Percentiles rank a stretch among this genome's conserved stretches.
These are phyloP conservation scores for Dactylellina haptotyla DNA, from an alignment of 2,329 filamentous ascomycete genomes.

Conservation along the genomic window DNA sequence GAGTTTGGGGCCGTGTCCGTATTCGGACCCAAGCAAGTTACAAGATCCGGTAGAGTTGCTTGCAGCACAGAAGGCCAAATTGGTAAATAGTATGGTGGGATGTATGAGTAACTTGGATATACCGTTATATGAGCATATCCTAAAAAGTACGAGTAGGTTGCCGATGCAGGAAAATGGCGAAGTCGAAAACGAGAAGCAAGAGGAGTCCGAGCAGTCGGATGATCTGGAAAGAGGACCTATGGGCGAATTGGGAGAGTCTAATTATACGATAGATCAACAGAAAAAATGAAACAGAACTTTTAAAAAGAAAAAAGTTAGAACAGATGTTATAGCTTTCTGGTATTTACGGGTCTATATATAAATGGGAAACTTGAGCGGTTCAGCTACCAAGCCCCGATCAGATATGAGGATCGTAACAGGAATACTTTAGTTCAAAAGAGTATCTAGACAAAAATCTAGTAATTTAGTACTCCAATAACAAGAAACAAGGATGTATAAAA, in stretches of 20 bases:
- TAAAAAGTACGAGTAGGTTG: conserved; percentile 40
- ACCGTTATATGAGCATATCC: conserved; percentile 47
- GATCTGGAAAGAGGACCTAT: conserved; percentile 19
- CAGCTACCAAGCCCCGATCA: too few relatives aligned
- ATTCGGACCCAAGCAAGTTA: conserved; percentile 42
- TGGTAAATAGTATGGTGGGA: not conserved
- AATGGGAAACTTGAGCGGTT: too few relatives aligned
- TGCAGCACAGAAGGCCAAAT: conserved; percentile 6
- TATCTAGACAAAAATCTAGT: too few relatives aligned
- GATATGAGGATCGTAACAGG: too few relatives aligned
- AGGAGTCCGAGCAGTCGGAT: not conserved
- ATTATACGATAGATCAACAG: not conserved
- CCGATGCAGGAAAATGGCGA: not conserved
- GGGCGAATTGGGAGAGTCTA: not conserved
- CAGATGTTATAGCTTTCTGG: too few relatives aligned
- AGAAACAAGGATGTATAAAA: too few relatives aligned
- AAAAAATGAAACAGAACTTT: too few relatives aligned
- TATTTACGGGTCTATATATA: too few relatives aligned
- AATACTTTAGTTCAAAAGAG: too few relatives aligned
- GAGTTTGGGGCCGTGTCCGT: conserved; percentile 26
- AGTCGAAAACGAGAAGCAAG: not conserved
- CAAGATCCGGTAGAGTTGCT: conserved; percentile 27
- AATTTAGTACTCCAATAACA: too few relatives aligned
- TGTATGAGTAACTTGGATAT: conserved; percentile 25
- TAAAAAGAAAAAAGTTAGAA: too few relatives aligned